Conservation (phyloP, 2,329 filamentous ascomycete genomes). For the Cordyceps fumosorosea region DNA sequence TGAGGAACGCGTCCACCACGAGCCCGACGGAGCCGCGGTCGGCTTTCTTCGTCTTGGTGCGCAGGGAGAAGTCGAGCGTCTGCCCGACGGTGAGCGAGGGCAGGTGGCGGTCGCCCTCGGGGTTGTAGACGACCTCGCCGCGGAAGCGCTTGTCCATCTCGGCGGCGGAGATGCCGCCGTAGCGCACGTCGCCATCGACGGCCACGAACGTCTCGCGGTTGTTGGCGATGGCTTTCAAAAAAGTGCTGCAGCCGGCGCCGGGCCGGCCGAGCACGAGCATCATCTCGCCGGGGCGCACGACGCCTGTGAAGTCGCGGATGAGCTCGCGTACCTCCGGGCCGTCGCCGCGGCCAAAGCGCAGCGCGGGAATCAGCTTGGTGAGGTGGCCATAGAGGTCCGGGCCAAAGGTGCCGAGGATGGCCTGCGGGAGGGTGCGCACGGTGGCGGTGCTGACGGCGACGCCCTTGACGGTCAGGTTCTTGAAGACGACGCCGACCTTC, state of each 20-base stretch:
- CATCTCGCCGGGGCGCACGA: conserved; percentile 31
- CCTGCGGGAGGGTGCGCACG: conserved; percentile 66
- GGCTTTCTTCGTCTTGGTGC: conserved; percentile 67
- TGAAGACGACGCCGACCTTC: conserved; percentile 72
- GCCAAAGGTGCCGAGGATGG: conserved; percentile 71
- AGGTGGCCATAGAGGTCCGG: conserved; percentile 61
- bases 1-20: conserved; percentile 63
- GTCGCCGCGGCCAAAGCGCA: conserved; percentile 8
- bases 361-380: conserved; percentile 9
- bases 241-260: conserved; percentile 69
- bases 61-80: conserved; percentile 67
- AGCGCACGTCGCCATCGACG: conserved; percentile 61
- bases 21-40: conserved; percentile 57
- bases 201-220: conserved; percentile 57
- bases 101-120: conserved; percentile 71
- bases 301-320: conserved; percentile 28
- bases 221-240: conserved; percentile 70
- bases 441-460: conserved; percentile 59
- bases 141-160: conserved; percentile 48
- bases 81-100: conserved; percentile 70
- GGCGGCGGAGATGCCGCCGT: conserved; percentile 42
- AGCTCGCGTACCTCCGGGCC: conserved; percentile 22
- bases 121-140: conserved; percentile 57
- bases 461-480: conserved; percentile 68
- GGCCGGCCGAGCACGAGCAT: conserved; percentile 56